Evolutionary conservation across 1,284 basidiomycete genomes (phyloP), one percentile per base, ranked within the genome.

Genomic region (Apiotrichum veenhuisii): DNA sequence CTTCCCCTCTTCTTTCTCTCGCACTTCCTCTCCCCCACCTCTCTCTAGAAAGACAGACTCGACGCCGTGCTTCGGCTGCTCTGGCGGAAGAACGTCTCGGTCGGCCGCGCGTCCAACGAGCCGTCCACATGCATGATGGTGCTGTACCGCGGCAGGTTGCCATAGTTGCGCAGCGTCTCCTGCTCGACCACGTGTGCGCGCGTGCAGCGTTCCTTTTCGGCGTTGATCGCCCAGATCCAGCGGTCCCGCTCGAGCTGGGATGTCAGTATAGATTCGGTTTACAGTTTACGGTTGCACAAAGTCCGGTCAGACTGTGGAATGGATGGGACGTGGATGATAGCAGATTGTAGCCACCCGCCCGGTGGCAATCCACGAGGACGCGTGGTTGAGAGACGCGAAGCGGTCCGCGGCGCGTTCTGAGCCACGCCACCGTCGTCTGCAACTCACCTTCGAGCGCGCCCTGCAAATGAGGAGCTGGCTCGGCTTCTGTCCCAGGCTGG

Each of bases 211-310:
- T 77, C 74, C 65, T 73, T 76, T 58, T 77, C 76, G 20, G 70
- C 67, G 54, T 76, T 75, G 46, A 76, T 64, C 9, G 69, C 72
- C 72, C 74, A 74, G 0, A 77, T 67, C 76, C 76, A 77, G n/a
- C 70, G 54, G 64, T 77, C 75, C 23, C 76, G 59, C 55, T 77
- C 76, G 44, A 77, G 71, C 76, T 77, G 54, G 22, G 49, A 30
- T 50, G 58, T 47, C 26, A 54, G 47, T 15, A 38, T 41, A 25
- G n/a, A n/a, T n/a, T n/a, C n/a, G n/a, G n/a, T n/a, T n/a, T n/a
- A n/a, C n/a, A n/a, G n/a, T n/a, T n/a, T n/a, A n/a, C n/a, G n/a
- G n/a, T n/a, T n/a, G n/a, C n/a, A n/a, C n/a, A n/a, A n/a, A n/a
- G n/a, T n/a, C n/a, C n/a, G n/a, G n/a, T n/a, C n/a, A n/a, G n/a